Evolutionary conservation across 2,329 filamentous ascomycete genomes (phyloP).

Genomic region (Alternaria sp.): DNA sequence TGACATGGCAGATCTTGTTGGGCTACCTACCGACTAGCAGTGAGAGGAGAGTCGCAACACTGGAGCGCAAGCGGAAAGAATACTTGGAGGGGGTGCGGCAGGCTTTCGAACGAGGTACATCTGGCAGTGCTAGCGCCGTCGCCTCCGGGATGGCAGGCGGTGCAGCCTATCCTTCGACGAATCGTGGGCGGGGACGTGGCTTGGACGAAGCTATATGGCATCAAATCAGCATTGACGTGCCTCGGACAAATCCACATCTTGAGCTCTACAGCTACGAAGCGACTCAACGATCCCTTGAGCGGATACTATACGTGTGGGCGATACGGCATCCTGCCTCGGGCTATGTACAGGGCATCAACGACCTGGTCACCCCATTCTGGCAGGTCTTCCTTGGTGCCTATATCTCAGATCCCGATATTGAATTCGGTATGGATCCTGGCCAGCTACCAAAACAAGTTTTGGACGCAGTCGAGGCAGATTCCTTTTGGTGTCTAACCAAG

Average conservation of each 20-base stretch:
- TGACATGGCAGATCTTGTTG: slow-evolving; percentile 97
- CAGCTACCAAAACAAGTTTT: slow-evolving; percentile 89
- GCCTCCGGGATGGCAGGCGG: slow-evolving; percentile 64
- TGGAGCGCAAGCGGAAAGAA: slow-evolving; percentile 95
- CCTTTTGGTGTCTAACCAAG: slow-evolving; percentile 98
- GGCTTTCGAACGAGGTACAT: slow-evolving; percentile 66
- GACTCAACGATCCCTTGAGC: slow-evolving; percentile 90
- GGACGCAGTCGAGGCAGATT: slow-evolving; percentile 96
- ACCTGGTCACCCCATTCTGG: slow-evolving; percentile 97
- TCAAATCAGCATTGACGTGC: slow-evolving; percentile 98
- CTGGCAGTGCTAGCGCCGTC: slow-evolving; percentile 46
- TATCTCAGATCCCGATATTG: slow-evolving; percentile 91
- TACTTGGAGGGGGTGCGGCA: slow-evolving; percentile 89
- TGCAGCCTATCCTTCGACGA: slow-evolving; percentile 52
- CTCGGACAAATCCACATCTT: slow-evolving; percentile 93
- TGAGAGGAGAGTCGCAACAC: slow-evolving; percentile 84
- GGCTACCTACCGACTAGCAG: slow-evolving; percentile 97
- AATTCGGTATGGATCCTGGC: slow-evolving; percentile 94
- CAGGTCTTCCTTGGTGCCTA: slow-evolving; percentile 96
- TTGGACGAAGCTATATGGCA: slow-evolving; percentile 99
- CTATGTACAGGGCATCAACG: slow-evolving; percentile 98
- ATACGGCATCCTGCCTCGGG: slow-evolving; percentile 96
- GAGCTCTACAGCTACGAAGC: slow-evolving; percentile 95
- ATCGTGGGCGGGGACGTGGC: slow-evolving; percentile 73
- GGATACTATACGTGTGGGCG: slow-evolving; percentile 96